These are phyloP conservation scores for Sistotremastrum niveocremeum DNA, from an alignment of 768 basidiomycete species.

Conservation along the genomic window DNA sequence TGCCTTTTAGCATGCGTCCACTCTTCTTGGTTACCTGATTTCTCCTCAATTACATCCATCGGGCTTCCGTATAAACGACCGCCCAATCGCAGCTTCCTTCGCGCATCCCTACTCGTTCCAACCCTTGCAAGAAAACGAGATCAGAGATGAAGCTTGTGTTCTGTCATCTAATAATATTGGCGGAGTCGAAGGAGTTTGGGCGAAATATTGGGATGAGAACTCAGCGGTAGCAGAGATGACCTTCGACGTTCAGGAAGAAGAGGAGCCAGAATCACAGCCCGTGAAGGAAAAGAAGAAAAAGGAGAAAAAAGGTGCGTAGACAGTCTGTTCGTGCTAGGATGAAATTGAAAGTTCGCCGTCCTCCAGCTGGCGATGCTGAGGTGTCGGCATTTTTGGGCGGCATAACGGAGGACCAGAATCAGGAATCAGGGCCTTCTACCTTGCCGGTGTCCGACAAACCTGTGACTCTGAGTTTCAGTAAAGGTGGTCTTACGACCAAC, in stretches of 20 bases:
- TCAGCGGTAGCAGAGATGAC: slow-evolving; percentile 64
- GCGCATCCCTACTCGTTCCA: slow-evolving; percentile 87
- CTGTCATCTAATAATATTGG: slow-evolving; percentile 54
- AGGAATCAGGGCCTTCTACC: slow-evolving; percentile 42
- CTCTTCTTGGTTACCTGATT: slow-evolving; percentile 76
- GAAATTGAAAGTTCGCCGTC: neutral
- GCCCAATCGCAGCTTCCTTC: slow-evolving; percentile 84
- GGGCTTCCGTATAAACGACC: slow-evolving; percentile 87
- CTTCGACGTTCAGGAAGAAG: slow-evolving; percentile 60
- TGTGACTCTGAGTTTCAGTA: slow-evolving; percentile 64
- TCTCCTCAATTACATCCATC: slow-evolving; percentile 76
- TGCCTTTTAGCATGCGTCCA: slow-evolving; percentile 56
- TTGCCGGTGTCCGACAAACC: slow-evolving; percentile 71
- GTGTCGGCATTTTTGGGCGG: slow-evolving; percentile 11
- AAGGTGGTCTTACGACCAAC: slow-evolving; percentile 18
- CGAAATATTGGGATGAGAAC: slow-evolving; percentile 87
- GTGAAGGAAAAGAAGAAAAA: slow-evolving; percentile 48
- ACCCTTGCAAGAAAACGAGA: slow-evolving; percentile 57
- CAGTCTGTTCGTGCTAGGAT: neutral
- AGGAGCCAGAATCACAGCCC: slow-evolving; percentile 19
- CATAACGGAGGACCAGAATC: slow-evolving; percentile 5
- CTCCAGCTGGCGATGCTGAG: slow-evolving; percentile 20
- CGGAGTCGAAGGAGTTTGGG: slow-evolving; percentile 59
- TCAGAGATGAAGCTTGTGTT: slow-evolving; percentile 67
- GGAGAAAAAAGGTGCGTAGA: slow-evolving; percentile 45